These are phyloP conservation scores for Pythium dissimile DNA, from an alignment of 352 stramenopile genomes.

Conservation along the genomic window DNA sequence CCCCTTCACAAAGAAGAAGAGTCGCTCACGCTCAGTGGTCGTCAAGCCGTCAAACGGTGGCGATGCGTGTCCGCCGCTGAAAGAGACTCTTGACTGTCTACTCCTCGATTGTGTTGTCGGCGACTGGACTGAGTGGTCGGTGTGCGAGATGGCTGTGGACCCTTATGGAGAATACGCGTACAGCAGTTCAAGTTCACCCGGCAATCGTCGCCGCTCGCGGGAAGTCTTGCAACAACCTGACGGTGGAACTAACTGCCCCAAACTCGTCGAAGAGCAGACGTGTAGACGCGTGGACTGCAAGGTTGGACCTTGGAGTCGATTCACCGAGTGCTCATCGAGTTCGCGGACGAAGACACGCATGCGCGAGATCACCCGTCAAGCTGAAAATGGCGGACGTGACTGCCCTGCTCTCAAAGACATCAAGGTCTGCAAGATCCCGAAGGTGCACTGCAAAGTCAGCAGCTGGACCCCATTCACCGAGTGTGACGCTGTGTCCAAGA, in stretches of 20 bases:
- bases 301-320: conserved; percentile 19
- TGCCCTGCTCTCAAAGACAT: conserved; percentile 31
- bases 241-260: conserved; percentile 33
- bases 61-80: conserved; percentile 28
- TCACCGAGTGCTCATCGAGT: conserved; percentile 5
- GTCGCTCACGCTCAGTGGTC: conserved; percentile 33
- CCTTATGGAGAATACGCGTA: too few relatives aligned
- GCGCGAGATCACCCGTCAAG: conserved; percentile 6
- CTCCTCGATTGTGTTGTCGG: conserved; percentile 43
- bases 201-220: conserved; percentile 26
- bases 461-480: conserved; percentile 41
- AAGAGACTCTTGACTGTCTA: conserved; percentile 32
- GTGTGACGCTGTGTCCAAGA: conserved; percentile 47
- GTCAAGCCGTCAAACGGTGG: conserved; percentile 32
- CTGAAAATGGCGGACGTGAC: conserved; percentile 16
- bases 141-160: conserved; percentile 33
- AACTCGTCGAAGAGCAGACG: conserved; percentile 41
- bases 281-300: conserved; percentile 37
- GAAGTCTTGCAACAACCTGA: conserved; percentile 35
- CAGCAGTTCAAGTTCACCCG: neutral
- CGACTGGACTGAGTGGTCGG: conserved; percentile 48
- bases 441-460: conserved; percentile 48
- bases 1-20: conserved; percentile 32
- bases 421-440: conserved; percentile 32
- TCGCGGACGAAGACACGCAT: conserved; percentile 20